Base-by-base conservation (phyloP, 106 monocot genomes). In the Acorus calamus region DNA sequence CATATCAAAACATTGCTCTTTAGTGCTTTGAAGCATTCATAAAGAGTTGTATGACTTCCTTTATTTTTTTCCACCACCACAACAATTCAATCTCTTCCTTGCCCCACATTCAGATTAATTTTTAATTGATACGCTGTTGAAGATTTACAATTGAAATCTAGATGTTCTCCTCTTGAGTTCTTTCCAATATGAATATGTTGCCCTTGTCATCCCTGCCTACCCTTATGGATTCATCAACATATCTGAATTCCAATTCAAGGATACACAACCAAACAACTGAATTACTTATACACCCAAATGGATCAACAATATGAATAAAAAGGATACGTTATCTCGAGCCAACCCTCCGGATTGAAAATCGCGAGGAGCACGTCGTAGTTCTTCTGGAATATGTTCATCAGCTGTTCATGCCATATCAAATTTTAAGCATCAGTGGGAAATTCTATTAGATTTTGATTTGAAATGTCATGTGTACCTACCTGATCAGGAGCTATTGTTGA, bases 281-380 rank as follows among this genome's bases (percentile, higher is more conserved):
- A 28, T 28, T 28, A 28, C 28, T 28, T 1, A 28, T 28, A 28
- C 28, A 28, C 28, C 28, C 28, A 28, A 28, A 28, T 28, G 28
- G 28, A 28, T 28, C 28, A 28, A 28, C 28, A 5, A 43, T 3
- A 14, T 11, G 41, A 54, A 6, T 13, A 13, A 44, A 14, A 71
- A 84, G 88, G 89, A 84, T 90, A 90, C 90, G 90, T 85, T 66
- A 96, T 89, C 46, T 96, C 90, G 1, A 90, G 90, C 90, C 90
- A 96, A 56, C 94, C 94, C 53, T 87, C 87, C 12, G 94, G 94
- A 54, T 96, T 90, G 82, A 90, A 96, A 67, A 96, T 83, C 8
- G 67, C 81, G 10, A 96, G 82, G 13, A 96, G 80, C 61, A 96
- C 64, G 58, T 96, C 84, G 7, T 90, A 87, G 61, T 90, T 96